These are phyloP conservation scores for Chrysoporthe puriensis DNA, from an alignment of 2,329 filamentous ascomycete species.

Conservation along the genomic window DNA sequence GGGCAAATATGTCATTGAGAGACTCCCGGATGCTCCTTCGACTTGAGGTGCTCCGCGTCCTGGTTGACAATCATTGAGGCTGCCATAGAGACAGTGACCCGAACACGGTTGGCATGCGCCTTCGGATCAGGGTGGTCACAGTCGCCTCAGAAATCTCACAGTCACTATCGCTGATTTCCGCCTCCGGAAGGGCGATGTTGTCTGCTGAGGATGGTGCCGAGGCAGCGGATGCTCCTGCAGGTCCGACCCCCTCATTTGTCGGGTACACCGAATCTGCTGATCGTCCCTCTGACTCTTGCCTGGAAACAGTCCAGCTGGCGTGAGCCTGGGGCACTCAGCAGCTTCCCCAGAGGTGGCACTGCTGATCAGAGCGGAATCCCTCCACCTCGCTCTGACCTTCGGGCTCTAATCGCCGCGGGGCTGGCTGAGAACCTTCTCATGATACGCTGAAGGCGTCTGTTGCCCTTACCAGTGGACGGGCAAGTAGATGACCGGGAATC, in stretches of 20 bases:
- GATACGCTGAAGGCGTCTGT: background rate
- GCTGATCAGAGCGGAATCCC: background rate
- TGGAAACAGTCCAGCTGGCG: background rate
- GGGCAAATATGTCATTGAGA: conserved; percentile 93
- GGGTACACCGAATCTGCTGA: background rate
- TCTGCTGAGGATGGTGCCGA: background rate
- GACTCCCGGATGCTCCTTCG: conserved; percentile 82
- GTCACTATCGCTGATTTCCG: background rate
- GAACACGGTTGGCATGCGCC: background rate
- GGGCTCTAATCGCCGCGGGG: background rate
- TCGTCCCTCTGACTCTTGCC: background rate
- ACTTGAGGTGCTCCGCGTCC: conserved; percentile 41
- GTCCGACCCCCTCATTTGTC: background rate
- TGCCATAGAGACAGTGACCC: background rate
- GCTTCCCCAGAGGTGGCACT: background rate
- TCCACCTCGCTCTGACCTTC: background rate
- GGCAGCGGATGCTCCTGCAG: background rate
- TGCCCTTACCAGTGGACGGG: background rate
- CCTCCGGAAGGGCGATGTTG: background rate
- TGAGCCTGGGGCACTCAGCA: background rate
- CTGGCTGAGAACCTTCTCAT: background rate
- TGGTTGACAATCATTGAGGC: background rate
- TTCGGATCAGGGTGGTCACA: background rate
- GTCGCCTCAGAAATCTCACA: background rate
- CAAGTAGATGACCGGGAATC: background rate